Conservation (phyloP, 495 filamentous ascomycete species). For the Neurospora intermedia region DNA sequence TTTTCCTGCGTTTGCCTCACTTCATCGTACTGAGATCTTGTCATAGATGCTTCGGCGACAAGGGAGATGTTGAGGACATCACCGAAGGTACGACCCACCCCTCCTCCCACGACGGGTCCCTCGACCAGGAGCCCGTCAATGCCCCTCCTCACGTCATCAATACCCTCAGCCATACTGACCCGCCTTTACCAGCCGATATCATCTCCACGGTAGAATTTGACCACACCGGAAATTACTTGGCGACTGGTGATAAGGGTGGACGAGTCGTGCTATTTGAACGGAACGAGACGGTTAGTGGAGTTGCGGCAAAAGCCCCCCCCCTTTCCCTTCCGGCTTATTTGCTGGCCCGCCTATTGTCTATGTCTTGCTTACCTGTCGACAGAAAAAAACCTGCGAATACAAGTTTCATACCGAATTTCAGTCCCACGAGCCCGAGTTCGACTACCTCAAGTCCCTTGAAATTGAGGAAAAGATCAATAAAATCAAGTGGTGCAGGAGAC, state of each 20-base stretch:
- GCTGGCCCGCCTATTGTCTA: neutral
- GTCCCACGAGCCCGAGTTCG: conserved; percentile 98
- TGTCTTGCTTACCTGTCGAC: conserved; percentile 13
- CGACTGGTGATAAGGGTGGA: conserved; percentile 96
- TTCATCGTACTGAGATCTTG: conserved; percentile 9
- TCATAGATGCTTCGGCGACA: conserved; percentile 93
- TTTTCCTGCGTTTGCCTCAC: neutral
- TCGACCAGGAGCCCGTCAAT: neutral
- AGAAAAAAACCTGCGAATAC: conserved; percentile 99
- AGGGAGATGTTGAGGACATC: conserved; percentile 98
- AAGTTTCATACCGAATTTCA: conserved; percentile 99
- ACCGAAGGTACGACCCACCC: conserved; percentile 70
- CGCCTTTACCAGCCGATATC: conserved; percentile 66
- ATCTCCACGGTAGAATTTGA: conserved; percentile 99
- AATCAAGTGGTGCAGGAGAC: conserved; percentile 98
- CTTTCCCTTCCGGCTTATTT: neutral
- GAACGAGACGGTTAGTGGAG: conserved; percentile 79
- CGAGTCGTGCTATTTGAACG: conserved; percentile 94
- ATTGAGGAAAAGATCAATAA: conserved; percentile 99
- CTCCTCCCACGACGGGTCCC: neutral
- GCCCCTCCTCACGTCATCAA: neutral
- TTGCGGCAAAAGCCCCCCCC: conserved; percentile 1
- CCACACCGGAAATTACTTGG: conserved; percentile 95
- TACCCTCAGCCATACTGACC: conserved; percentile 15
- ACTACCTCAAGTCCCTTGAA: conserved; percentile 97